Base-by-base conservation (phyloP, 2,329 filamentous ascomycete genomes). In the Pyricularia grisea region DNA sequence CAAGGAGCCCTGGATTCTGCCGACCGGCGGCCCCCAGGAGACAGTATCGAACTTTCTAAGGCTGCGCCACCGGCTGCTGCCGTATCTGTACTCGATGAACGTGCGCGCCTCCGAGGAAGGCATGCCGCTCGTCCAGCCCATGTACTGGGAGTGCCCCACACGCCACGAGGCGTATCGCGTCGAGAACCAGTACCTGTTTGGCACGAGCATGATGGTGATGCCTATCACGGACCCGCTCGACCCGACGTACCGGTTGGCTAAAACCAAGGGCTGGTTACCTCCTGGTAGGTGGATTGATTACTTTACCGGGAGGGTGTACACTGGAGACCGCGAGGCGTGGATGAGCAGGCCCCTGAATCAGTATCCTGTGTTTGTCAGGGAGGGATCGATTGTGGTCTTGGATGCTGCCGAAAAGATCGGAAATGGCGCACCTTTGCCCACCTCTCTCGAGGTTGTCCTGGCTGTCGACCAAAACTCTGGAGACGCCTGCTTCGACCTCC, bases 1-100 rank as follows among this genome's bases (percentile, higher is more conserved):
- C 58, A 88, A 89, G 73, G 88, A 90, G 72, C 88, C 88, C 0
- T 90, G 88, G 88, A 77, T 79, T 28, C 58, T 87, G 83, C 73
- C 80, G 82, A 2, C 72, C 75, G 67, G 58, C 1, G 84, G 85
- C 66, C 79, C 80, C 7, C 77, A 78, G 33, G 73, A 77, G 0
- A 78, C 82, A 4, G 85, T 88, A 72, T 79, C 81, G 64, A 73
- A 80, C 1, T 85, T 83, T 66, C 74, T 90, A 64, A 80, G 81
- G 4, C 77, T 88, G 27, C 81, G 88, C 0, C 88, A 90, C 73
- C 80, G 83, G 3, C 76, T 90, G 7, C 79, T 90, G 30, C 87
- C 88, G 0, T 90, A 87, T 71, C 76, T 89, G 2, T 85, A 88
- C 75, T 84, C 84, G 0, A 84, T 85, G 79, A 89, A 87, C 70